A percentile compares a stretch with the other conserved stretches of the same genome.
These are phyloP conservation scores for Claviceps sp. DNA, from an alignment of 2,329 filamentous ascomycete species.

Conservation along the genomic window DNA sequence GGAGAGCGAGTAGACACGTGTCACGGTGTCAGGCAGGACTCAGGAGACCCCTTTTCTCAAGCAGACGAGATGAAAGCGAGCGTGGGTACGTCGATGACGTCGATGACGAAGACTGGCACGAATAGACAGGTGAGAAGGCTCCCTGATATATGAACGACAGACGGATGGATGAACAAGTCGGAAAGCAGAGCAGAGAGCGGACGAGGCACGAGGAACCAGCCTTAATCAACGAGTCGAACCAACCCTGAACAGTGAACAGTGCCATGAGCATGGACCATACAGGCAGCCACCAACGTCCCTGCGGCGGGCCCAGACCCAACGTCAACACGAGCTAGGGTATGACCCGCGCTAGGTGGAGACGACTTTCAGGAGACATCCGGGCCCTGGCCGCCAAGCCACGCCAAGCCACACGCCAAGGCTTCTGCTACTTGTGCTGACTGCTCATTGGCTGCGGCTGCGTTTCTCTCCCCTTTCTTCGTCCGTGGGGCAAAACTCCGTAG, in stretches of 20 bases:
- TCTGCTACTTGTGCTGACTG: not conserved
- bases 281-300: not conserved
- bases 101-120: not conserved
- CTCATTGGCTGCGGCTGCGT: not conserved
- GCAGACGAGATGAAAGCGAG: not conserved
- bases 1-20: not conserved
- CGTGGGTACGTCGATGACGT: not conserved
- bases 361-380: not conserved
- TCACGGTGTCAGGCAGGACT: constrained; percentile 1
- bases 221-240: not conserved
- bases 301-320: not conserved
- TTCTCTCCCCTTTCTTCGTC: not conserved
- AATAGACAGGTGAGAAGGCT: not conserved
- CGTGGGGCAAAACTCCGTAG: too few species aligned
- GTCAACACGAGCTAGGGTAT: constrained; percentile 5
- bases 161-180: not conserved
- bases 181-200: not conserved
- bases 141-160: not conserved
- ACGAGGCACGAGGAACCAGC: not conserved
- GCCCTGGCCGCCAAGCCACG: not conserved
- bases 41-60: constrained; percentile 1
- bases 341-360: not conserved
- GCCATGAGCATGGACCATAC: not conserved
- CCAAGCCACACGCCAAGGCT: not conserved
- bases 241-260: too few species aligned